These are phyloP conservation scores for Globisporangium paddicum DNA, from an alignment of 352 stramenopile species.

Conservation along the genomic window DNA sequence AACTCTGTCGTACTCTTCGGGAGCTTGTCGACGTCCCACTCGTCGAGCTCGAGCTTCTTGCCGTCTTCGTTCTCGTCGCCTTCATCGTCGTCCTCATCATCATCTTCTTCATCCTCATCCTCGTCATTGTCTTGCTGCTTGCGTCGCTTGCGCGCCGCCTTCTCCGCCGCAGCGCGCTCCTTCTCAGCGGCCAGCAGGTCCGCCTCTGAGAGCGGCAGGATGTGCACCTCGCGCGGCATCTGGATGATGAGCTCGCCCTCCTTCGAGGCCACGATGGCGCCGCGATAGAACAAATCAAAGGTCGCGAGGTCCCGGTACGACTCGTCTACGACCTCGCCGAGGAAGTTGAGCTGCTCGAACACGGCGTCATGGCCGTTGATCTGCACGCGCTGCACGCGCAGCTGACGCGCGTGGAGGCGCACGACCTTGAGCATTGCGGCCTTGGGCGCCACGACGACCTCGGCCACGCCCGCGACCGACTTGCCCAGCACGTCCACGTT, in stretches of 20 bases:
- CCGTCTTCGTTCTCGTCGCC: constrained; percentile 31
- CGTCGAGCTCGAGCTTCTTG: constrained; percentile 41
- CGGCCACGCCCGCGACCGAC: constrained; percentile 50
- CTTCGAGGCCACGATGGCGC: constrained; percentile 78
- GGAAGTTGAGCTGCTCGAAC: constrained; percentile 84
- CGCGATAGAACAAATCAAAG: constrained; percentile 84
- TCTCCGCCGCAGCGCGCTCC: constrained; percentile 7
- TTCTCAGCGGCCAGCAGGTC: constrained; percentile 11
- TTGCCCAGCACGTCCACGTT: constrained; percentile 71
- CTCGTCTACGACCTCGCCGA: constrained; percentile 73
- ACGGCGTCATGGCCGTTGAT: constrained; percentile 46
- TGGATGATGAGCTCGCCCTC: constrained; percentile 80
- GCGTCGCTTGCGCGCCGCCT: constrained; percentile 11
- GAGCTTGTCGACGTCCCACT: constrained; percentile 67
- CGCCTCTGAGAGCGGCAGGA: constrained; percentile 35
- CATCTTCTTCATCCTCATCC: constrained; percentile 28
- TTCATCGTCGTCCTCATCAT: constrained; percentile 31
- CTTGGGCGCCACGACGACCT: constrained; percentile 69
- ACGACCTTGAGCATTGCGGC: constrained; percentile 45
- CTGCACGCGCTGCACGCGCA: constrained; percentile 49
- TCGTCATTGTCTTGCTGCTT: constrained; percentile 14
- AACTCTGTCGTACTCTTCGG: constrained; percentile 64
- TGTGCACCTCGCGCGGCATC: constrained; percentile 52
- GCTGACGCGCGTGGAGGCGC: constrained; percentile 70
- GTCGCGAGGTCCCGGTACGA: constrained; percentile 72